A percentile compares a stretch with the other conserved stretches of the same genome.
These are phyloP conservation scores for Dryadomyces quercivorus DNA, from an alignment of 2,329 filamentous ascomycete genomes.

Conservation along the genomic window DNA sequence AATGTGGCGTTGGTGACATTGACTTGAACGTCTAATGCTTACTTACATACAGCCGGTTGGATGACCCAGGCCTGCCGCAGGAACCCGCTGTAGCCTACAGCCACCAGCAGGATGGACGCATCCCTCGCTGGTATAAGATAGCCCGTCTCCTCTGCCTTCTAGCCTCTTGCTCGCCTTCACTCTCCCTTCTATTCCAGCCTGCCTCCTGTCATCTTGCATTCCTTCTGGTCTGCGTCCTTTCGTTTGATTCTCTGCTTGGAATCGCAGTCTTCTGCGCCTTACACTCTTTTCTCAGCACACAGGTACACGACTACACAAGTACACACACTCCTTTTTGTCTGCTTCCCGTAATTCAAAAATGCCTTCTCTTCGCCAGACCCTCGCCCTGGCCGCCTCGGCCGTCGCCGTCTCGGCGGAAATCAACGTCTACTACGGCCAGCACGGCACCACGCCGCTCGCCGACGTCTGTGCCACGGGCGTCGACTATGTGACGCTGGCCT, in stretches of 20 bases:
- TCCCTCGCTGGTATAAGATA: too few species aligned
- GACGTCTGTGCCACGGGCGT: constrained; percentile 21
- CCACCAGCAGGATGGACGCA: too few species aligned
- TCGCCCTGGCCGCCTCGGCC: constrained; percentile 14
- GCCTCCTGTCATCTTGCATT: constrained; percentile 4
- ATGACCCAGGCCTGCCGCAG: too few species aligned
- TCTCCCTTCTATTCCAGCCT: too few species aligned
- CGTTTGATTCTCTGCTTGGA: constrained; percentile 10
- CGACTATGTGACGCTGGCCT: constrained; percentile 27
- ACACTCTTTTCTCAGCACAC: constrained; percentile 1
- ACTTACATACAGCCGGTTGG: too few species aligned
- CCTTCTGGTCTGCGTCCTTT: constrained; percentile 14
- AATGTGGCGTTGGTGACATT: too few species aligned
- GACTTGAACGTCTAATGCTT: too few species aligned
- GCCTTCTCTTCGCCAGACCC: constrained; percentile 13
- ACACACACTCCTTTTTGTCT: not conserved
- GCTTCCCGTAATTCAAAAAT: not conserved
- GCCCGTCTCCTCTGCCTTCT: too few species aligned
- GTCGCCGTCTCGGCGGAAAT: constrained; percentile 14
- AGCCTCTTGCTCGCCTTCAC: too few species aligned
- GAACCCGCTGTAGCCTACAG: too few species aligned
- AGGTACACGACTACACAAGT: too few species aligned
- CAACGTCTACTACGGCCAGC: constrained; percentile 22
- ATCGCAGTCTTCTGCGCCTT: not conserved
- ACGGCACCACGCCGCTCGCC: constrained; percentile 14